A percentile compares a stretch with the other conserved stretches of the same genome.
Evolutionary conservation across 2,329 filamentous ascomycete genomes (phyloP).

Genomic region (Teratosphaeriaceae sp.): DNA sequence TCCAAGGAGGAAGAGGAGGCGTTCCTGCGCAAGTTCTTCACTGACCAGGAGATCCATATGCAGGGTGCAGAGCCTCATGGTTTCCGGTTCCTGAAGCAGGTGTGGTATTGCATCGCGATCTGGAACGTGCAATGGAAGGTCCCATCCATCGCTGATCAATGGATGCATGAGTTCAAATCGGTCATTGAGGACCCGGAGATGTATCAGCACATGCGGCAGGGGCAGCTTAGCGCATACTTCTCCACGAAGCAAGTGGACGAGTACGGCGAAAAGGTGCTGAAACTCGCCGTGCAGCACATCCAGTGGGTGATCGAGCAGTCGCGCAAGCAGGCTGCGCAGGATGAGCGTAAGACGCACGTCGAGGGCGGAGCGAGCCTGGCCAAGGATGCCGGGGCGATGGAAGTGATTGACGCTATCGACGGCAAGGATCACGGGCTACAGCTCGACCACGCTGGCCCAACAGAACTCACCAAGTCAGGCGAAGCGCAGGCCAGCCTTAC

Average conservation of each 20-base stretch:
- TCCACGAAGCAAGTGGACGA: constrained; percentile 7
- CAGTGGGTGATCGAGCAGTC: constrained; percentile 8
- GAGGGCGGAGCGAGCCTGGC: no score
- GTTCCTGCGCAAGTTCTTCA: constrained; percentile 25
- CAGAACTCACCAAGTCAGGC: no score
- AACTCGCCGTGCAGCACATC: constrained; percentile 10
- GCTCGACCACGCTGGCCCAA: no score
- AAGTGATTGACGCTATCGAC: no score
- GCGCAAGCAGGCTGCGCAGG: no score
- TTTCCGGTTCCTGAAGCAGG: constrained; percentile 30
- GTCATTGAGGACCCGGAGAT: constrained; percentile 17
- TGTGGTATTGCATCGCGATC: constrained; percentile 25
- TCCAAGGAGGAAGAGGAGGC: constrained; percentile 23
- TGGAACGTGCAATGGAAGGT: constrained; percentile 24
- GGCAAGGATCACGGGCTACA: no score
- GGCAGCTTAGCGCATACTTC: constrained; percentile 18
- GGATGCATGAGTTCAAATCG: constrained; percentile 16
- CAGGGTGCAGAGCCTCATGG: constrained; percentile 21
- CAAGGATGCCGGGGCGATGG: no score
- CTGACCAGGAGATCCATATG: constrained; percentile 20
- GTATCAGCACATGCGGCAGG: constrained; percentile 12
- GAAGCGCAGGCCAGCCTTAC: no score
- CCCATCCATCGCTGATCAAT: constrained; percentile 18
- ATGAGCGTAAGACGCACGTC: no score
- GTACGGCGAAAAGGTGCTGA: constrained; percentile 13